Conservation (phyloP, 202 grass and related monocot genomes). For the Alloteropsis angusta region DNA sequence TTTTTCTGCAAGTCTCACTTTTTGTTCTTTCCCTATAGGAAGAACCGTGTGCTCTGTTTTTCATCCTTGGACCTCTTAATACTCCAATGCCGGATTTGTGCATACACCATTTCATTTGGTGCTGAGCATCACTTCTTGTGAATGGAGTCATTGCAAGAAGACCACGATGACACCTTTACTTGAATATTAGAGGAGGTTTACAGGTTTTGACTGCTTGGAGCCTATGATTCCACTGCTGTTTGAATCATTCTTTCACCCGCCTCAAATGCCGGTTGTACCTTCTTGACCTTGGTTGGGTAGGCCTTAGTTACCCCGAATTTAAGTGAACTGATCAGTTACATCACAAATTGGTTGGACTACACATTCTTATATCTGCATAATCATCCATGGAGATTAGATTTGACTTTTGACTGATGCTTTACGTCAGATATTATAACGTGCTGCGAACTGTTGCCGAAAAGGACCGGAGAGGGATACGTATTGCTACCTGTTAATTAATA, state of each 20-base stretch:
- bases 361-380: background rate
- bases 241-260: background rate
- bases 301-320: background rate
- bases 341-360: background rate
- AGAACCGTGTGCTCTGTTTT: background rate
- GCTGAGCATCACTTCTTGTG: background rate
- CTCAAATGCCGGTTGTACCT: background rate
- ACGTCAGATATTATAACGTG: background rate
- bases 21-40: constrained; percentile 18
- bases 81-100: background rate
- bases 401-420: background rate
- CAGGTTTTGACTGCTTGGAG: background rate
- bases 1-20: background rate
- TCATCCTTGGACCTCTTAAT: background rate
- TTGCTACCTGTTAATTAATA: too few relatives aligned
- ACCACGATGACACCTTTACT: background rate
- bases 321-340: background rate
- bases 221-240: background rate
- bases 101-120: background rate
- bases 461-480: too few relatives aligned
- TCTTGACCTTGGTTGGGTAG: background rate
- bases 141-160: background rate
- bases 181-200: background rate
- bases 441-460: background rate
- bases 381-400: background rate